phyloP scores from a whole-genome alignment of 768 basidiomycete species.

The Asterophora parasitica region DNA sequence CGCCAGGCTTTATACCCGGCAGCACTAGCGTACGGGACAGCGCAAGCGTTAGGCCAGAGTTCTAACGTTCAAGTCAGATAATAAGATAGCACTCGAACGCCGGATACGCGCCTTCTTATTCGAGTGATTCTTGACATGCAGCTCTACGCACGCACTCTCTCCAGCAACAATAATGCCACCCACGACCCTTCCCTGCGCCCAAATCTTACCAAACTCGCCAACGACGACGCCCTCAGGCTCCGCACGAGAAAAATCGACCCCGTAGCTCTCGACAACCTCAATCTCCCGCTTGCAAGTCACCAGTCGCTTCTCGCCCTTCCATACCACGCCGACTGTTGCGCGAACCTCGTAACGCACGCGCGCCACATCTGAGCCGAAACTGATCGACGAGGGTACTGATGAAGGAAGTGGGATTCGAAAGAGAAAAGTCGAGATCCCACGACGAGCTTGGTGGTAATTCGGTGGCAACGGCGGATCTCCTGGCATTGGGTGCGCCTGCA shows the following conservation, averaged over 20 bases:
- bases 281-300: conserved; percentile 59
- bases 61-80: conserved; percentile 35
- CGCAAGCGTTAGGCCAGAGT: conserved; percentile 57
- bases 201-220: conserved; percentile 76
- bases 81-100: neutral
- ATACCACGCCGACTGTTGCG: conserved; percentile 66
- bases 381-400: conserved; percentile 65
- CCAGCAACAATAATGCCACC: conserved; percentile 64
- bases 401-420: conserved; percentile 71
- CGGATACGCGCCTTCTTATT: conserved; percentile 56
- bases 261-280: conserved; percentile 59
- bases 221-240: conserved; percentile 60
- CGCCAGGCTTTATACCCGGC: conserved; percentile 33
- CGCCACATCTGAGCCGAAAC: conserved; percentile 66
- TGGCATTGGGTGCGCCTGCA: conserved; percentile 54
- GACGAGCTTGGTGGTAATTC: conserved; percentile 67
- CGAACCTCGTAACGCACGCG: conserved; percentile 68
- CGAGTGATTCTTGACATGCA: conserved; percentile 81
- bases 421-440: conserved; percentile 72
- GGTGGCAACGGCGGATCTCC: conserved; percentile 59
- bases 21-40: conserved; percentile 60
- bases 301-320: conserved; percentile 69
- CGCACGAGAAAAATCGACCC: conserved; percentile 29
- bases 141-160: conserved; percentile 63
- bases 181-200: conserved; percentile 65